phyloP scores from a whole-genome alignment of 1,284 basidiomycete species.

The Trametes hirsuta region DNA sequence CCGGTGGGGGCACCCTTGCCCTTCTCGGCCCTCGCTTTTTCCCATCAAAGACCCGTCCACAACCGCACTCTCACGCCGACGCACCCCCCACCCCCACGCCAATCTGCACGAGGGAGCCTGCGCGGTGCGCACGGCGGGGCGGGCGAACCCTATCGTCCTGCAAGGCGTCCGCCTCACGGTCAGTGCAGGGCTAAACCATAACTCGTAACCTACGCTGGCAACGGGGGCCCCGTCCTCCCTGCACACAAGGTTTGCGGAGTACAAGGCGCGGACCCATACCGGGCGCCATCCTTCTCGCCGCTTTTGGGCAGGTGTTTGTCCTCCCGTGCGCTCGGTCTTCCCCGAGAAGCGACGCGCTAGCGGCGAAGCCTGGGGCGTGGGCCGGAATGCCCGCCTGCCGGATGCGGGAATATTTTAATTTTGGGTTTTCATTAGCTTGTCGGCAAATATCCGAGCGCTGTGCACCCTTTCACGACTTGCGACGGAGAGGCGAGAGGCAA shows the following conservation, averaged over 20 bases:
- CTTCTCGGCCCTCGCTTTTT: conserved; percentile 6
- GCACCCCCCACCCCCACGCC: conserved; percentile 2
- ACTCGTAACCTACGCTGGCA: conserved; percentile 8
- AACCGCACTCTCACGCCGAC: background rate
- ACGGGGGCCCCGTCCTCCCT: background rate
- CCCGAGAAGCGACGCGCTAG: background rate
- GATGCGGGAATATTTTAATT: background rate
- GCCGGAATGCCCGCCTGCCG: background rate
- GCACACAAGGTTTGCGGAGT: background rate
- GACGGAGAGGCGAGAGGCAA: no score
- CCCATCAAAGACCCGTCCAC: conserved; percentile 5
- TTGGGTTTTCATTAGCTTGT: background rate
- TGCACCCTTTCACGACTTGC: background rate
- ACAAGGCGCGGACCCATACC: conserved; percentile 1
- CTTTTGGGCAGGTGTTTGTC: conserved; percentile 12
- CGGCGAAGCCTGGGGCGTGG: background rate
- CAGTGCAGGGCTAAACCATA: conserved; percentile 2
- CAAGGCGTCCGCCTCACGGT: background rate
- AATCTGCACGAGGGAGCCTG: background rate
- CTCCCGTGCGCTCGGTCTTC: background rate
- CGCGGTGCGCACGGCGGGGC: background rate
- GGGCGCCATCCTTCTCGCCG: conserved; percentile 12
- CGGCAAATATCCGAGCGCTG: conserved; percentile 10
- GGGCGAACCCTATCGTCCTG: background rate
- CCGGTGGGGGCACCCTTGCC: background rate